Conservation (phyloP, 176 grass and related monocot species). For the Tillandsia leiboldiana region DNA sequence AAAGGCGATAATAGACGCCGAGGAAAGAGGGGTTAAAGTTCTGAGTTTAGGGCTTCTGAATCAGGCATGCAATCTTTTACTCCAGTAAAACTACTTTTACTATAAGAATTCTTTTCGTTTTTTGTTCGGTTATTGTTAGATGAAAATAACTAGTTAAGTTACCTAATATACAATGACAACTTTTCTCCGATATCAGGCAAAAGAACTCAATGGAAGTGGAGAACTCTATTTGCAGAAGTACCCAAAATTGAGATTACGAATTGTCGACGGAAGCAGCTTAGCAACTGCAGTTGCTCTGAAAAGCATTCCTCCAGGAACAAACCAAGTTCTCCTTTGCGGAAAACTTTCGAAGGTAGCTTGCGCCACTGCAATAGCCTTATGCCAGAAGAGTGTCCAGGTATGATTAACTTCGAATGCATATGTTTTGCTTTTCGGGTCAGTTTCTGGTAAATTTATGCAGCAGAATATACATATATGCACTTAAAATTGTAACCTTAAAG, state of each 20-base stretch:
- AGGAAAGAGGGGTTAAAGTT: constrained; percentile 61
- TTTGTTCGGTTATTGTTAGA: no score
- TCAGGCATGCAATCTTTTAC: constrained; percentile 28
- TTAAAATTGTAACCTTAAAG: neutral
- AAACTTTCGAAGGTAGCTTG: constrained; percentile 53
- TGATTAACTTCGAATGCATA: neutral
- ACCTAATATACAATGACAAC: neutral
- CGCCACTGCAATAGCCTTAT: constrained; percentile 42
- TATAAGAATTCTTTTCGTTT: no score
- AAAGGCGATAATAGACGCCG: constrained; percentile 72
- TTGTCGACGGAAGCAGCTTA: constrained; percentile 87
- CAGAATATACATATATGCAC: neutral
- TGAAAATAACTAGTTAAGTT: neutral
- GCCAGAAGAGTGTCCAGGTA: constrained; percentile 67
- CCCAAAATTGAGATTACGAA: constrained; percentile 53
- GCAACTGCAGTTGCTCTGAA: constrained; percentile 66
- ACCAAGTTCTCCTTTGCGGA: constrained; percentile 52
- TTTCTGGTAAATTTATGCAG: neutral
- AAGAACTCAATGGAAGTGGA: constrained; percentile 60
- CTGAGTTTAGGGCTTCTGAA: constrained; percentile 76
- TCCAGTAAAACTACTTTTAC: neutral
- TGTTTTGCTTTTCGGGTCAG: constrained; percentile 1
- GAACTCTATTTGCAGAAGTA: constrained; percentile 68
- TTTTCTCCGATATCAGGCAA: constrained; percentile 28
- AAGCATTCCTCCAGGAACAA: constrained; percentile 41